phyloP scores from a whole-genome alignment of 768 basidiomycete species.

The Pseudohyphozyma bogoriensis region DNA sequence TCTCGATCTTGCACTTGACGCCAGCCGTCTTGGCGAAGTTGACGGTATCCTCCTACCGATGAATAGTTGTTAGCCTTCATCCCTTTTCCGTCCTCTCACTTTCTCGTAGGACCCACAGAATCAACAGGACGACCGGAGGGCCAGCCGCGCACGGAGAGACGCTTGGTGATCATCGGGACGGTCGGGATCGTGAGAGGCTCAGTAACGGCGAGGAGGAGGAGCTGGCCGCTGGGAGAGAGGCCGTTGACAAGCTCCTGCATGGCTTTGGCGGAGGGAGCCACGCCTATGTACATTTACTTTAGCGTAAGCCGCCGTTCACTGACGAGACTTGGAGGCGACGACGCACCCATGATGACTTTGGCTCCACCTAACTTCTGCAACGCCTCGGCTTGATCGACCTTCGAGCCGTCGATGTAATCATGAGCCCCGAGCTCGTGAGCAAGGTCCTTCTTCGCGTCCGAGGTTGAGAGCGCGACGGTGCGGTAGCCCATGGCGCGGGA shows the following conservation, averaged over 20 bases:
- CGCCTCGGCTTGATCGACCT: conserved; percentile 33
- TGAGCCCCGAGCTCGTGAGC: conserved; percentile 40
- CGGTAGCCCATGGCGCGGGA: conserved; percentile 39
- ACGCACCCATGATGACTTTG: conserved; percentile 34
- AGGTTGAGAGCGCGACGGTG: conserved; percentile 39
- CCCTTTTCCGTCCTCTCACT: too few species aligned
- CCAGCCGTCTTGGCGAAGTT: conserved; percentile 18
- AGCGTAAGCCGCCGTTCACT: too few species aligned
- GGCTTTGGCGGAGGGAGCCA: conserved; percentile 20
- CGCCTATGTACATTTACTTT: too few species aligned
- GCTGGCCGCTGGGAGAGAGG: conserved; percentile 19
- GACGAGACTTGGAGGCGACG: too few species aligned
- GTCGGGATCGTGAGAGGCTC: conserved; percentile 12
- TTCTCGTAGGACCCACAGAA: too few species aligned
- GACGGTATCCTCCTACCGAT: conserved; percentile 20
- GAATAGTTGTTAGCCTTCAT: neutral
- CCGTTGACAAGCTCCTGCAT: conserved; percentile 20
- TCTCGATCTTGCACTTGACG: conserved; percentile 17
- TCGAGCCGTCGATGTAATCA: conserved; percentile 37
- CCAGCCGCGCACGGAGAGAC: conserved; percentile 27
- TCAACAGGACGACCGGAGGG: conserved; percentile 20
- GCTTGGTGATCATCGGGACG: conserved; percentile 26
- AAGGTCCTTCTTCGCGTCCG: conserved; percentile 36
- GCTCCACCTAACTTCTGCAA: conserved; percentile 41
- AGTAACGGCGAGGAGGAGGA: conserved; percentile 21